phyloP scores from a whole-genome alignment of 2,329 filamentous ascomycete species.

The Dactylellina leptospora region DNA sequence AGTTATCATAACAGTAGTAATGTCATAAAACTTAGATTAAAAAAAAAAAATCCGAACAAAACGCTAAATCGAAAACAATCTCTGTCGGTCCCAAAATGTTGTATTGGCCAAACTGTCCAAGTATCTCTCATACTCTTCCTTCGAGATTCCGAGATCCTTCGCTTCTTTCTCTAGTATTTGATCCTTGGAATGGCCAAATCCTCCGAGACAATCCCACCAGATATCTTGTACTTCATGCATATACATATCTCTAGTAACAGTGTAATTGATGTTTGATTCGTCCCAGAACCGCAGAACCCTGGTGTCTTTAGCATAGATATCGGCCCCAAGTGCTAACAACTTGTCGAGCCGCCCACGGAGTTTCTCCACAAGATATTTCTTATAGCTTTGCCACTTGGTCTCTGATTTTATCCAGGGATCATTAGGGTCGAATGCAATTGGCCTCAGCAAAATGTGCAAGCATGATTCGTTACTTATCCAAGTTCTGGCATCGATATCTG shows the following conservation, averaged over 20 bases:
- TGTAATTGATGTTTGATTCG: constrained; percentile 9
- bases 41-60: neutral
- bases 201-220: constrained; percentile 24
- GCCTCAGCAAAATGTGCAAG: constrained; percentile 16
- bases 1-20: neutral
- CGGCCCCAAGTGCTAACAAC: constrained; percentile 15
- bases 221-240: constrained; percentile 17
- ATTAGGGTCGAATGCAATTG: neutral
- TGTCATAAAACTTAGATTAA: neutral
- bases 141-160: constrained; percentile 2
- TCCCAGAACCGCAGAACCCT: constrained; percentile 3
- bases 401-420: constrained; percentile 12
- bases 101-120: constrained; percentile 7
- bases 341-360: neutral
- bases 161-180: constrained; percentile 17
- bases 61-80: neutral
- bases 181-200: constrained; percentile 2
- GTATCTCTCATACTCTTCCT: constrained; percentile 24
- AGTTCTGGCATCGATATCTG: constrained; percentile 19
- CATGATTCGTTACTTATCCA: constrained; percentile 20
- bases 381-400: constrained; percentile 14
- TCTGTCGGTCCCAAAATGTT: constrained; percentile 6
- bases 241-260: constrained; percentile 30
- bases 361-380: neutral
- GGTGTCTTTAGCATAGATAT: constrained; percentile 33